phyloP scores from a whole-genome alignment of 805 yeast species.

The Dipodascus albidus region DNA sequence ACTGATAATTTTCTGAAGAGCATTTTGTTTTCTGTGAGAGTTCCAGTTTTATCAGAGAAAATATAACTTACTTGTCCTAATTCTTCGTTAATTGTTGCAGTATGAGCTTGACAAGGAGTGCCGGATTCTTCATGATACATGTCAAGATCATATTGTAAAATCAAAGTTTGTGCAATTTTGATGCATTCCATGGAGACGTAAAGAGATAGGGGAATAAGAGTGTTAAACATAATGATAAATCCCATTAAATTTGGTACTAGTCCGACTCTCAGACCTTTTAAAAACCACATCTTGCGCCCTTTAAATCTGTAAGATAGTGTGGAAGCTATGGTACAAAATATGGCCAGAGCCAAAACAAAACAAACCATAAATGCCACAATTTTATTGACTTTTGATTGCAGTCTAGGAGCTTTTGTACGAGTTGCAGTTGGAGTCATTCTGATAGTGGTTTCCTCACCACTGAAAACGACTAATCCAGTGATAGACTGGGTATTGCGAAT shows the following conservation, averaged over 20 bases:
- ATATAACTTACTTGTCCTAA: constrained; percentile 93
- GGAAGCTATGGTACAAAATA: constrained; percentile 76
- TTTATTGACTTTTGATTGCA: constrained; percentile 70
- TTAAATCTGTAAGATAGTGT: constrained; percentile 34
- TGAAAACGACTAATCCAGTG: constrained; percentile 75
- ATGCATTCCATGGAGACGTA: constrained; percentile 96
- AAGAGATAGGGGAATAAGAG: constrained; percentile 85
- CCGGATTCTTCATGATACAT: constrained; percentile 79
- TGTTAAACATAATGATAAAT: constrained; percentile 92
- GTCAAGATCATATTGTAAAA: constrained; percentile 84
- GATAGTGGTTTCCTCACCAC: constrained; percentile 93
- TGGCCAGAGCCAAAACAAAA: constrained; percentile 62
- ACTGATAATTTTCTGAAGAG: constrained; percentile 79
- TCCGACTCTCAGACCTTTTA: constrained; percentile 63
- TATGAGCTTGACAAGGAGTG: constrained; percentile 89
- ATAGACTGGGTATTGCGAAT: constrained; percentile 70
- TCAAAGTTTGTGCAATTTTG: constrained; percentile 71
- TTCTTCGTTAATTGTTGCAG: constrained; percentile 92
- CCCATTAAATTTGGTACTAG: constrained; percentile 89
- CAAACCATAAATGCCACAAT: constrained; percentile 83
- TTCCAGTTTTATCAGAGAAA: constrained; percentile 95
- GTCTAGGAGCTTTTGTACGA: constrained; percentile 84
- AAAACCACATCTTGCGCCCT: constrained; percentile 56
- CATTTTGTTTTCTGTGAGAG: constrained; percentile 92
- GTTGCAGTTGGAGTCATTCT: constrained; percentile 88